These are phyloP conservation scores for Yarrowia sp. DNA, from an alignment of 805 yeast genomes.

Conservation along the genomic window DNA sequence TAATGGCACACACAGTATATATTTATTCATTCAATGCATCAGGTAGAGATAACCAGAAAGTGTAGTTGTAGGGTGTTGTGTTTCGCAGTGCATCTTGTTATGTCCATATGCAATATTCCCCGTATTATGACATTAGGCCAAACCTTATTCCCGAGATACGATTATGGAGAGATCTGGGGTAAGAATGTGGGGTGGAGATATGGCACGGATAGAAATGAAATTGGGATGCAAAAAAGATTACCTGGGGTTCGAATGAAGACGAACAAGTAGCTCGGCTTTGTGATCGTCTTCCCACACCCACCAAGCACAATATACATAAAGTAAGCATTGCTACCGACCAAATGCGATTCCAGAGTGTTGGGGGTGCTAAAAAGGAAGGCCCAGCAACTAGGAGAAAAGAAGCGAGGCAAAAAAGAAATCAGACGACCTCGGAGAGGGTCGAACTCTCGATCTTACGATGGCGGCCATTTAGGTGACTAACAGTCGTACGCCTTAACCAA, in stretches of 20 bases:
- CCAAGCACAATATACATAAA: not conserved
- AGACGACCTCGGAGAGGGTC: constrained; percentile 38
- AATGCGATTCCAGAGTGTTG: not conserved
- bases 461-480: constrained; percentile 27
- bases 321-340: constrained; percentile 22
- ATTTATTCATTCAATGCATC: constrained; percentile 38
- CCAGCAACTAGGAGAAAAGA: not conserved
- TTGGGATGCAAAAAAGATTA: too few relatives aligned
- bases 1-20: constrained; percentile 12
- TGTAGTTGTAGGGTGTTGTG: too few relatives aligned
- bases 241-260: too few relatives aligned
- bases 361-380: constrained; percentile 13
- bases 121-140: constrained; percentile 3
- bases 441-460: constrained; percentile 35
- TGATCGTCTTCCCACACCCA: not conserved
- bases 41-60: not conserved
- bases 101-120: not conserved
- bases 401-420: constrained; percentile 13
- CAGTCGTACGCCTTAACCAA: constrained; percentile 38
- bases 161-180: constrained; percentile 8
- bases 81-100: too few relatives aligned
- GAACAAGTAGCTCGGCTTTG: not conserved
- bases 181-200: not conserved
- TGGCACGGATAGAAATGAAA: too few relatives aligned
- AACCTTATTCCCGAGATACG: not conserved